A percentile compares a stretch with the other conserved stretches of the same genome.
Conservation (phyloP, 164 flowering plant genomes). For the Tetracentron sinense region DNA sequence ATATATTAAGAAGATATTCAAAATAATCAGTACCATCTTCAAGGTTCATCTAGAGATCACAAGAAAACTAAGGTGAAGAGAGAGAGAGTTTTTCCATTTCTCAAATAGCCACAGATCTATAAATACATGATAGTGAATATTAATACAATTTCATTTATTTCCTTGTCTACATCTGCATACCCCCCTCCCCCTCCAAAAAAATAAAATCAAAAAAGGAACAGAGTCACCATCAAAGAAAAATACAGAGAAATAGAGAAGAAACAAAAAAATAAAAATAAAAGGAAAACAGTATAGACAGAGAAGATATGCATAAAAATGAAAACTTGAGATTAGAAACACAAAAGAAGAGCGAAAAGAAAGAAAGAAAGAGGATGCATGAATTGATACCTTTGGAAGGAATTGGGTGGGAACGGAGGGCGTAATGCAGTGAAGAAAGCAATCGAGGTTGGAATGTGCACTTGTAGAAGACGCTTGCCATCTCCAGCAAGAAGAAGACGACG, state of each 20-base stretch:
- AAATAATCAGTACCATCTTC: too few relatives aligned
- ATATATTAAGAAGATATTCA: too few relatives aligned
- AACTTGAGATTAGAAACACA: not conserved
- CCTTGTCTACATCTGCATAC: too few relatives aligned
- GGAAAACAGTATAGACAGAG: too few relatives aligned
- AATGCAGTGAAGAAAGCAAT: slow-evolving; percentile 4
- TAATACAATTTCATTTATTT: too few relatives aligned
- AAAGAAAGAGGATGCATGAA: not conserved
- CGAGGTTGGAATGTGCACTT: slow-evolving; percentile 6
- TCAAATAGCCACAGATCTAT: too few relatives aligned
- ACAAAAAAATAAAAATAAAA: not conserved
- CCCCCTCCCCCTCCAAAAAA: not conserved
- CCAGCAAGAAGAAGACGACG: not conserved
- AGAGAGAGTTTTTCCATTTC: too few relatives aligned
- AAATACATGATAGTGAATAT: too few relatives aligned
- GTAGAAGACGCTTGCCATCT: not conserved
- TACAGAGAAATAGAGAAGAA: not conserved
- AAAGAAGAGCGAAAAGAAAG: not conserved
- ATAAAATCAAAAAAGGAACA: not conserved
- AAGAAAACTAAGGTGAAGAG: too few relatives aligned
- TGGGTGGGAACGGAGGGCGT: slow-evolving; percentile 13
- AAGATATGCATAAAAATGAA: too few relatives aligned
- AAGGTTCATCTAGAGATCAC: too few relatives aligned
- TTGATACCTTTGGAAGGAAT: slow-evolving; percentile 11
- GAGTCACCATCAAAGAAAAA: not conserved